Percentiles rank a stretch among this genome's conserved stretches.
Evolutionary conservation across 2,329 filamentous ascomycete genomes (phyloP).

Genomic region (Blumeria hordei): DNA sequence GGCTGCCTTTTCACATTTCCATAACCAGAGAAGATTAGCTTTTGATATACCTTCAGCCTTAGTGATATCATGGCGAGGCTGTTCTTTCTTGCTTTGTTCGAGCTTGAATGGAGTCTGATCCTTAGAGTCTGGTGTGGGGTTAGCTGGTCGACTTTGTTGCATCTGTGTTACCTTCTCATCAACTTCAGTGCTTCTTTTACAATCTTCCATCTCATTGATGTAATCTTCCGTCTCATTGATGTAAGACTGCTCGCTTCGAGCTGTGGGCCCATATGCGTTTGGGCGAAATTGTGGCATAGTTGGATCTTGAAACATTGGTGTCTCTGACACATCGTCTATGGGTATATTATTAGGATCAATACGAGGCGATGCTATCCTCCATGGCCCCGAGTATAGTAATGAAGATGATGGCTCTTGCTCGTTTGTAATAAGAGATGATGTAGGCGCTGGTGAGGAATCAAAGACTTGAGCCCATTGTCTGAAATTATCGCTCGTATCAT

Average conservation of each 20-base stretch:
- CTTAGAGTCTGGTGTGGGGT: neutral
- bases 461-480: too few species aligned
- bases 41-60: constrained; percentile 2
- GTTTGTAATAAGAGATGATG: too few species aligned
- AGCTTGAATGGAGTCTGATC: neutral
- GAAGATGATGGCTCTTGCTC: too few species aligned
- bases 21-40: constrained; percentile 8
- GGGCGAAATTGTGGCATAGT: constrained; percentile 47
- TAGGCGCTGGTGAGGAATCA: too few species aligned
- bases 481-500: too few species aligned
- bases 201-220: neutral
- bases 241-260: neutral
- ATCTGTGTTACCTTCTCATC: neutral
- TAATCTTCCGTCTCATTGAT: neutral
- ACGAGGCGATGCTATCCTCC: too few species aligned
- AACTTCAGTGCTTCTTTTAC: neutral
- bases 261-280: constrained; percentile 15
- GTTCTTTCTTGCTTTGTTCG: neutral
- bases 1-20: constrained; percentile 7
- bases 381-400: too few species aligned
- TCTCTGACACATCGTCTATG: neutral
- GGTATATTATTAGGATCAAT: too few species aligned
- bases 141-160: neutral
- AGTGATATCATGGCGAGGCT: neutral
- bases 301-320: constrained; percentile 21